Evolutionary conservation across 176 grass and related monocot genomes (phyloP).

Genomic region (Poa pratensis): DNA sequence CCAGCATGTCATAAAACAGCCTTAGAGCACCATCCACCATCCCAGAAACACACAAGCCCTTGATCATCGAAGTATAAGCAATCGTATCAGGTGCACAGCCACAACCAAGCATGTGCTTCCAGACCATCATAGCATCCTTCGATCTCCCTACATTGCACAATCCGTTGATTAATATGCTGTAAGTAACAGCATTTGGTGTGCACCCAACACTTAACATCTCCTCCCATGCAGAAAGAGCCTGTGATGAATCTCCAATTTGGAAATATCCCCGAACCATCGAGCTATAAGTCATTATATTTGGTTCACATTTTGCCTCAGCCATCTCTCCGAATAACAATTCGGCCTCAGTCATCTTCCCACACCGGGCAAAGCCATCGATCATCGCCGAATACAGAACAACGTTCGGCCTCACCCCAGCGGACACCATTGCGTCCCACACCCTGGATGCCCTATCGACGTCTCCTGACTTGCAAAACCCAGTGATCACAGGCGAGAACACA

Average conservation of each 20-base stretch:
- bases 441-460: slow-evolving; percentile 55
- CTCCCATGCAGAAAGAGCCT: slow-evolving; percentile 70
- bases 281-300: slow-evolving; percentile 85
- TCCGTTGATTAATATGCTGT: slow-evolving; percentile 83
- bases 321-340: slow-evolving; percentile 69
- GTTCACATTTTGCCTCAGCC: slow-evolving; percentile 55
- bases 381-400: slow-evolving; percentile 76
- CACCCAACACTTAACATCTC: slow-evolving; percentile 62
- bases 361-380: slow-evolving; percentile 68
- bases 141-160: slow-evolving; percentile 73
- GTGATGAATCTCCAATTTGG: slow-evolving; percentile 50
- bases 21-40: slow-evolving; percentile 76
- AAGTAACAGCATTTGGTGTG: slow-evolving; percentile 63
- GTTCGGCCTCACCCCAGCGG: slow-evolving; percentile 51
- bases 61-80: slow-evolving; percentile 93
- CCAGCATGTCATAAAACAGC: slow-evolving; percentile 78
- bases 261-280: slow-evolving; percentile 79
- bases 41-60: slow-evolving; percentile 70
- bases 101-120: slow-evolving; percentile 82
- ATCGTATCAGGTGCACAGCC: slow-evolving; percentile 72
- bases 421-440: slow-evolving; percentile 71
- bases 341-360: slow-evolving; percentile 62
- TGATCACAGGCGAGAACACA: slow-evolving; percentile 74
- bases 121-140: slow-evolving; percentile 94
- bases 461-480: slow-evolving; percentile 67